phyloP scores from a whole-genome alignment of 192 early-diverging fungal species.

The Coemansia sp. region DNA sequence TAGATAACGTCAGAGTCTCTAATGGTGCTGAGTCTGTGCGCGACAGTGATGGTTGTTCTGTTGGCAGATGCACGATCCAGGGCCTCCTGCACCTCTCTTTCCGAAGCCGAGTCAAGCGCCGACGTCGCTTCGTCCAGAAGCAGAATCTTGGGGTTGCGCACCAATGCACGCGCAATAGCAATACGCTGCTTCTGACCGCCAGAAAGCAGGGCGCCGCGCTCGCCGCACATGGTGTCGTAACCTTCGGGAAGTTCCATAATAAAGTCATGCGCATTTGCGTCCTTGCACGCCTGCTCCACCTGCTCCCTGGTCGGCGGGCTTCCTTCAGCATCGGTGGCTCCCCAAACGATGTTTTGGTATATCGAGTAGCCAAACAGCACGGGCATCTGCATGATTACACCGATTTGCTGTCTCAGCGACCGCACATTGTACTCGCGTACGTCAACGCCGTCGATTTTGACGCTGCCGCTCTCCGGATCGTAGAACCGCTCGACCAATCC shows the following conservation, averaged over 20 bases:
- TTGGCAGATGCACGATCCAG: constrained; percentile 72
- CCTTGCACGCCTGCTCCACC: constrained; percentile 63
- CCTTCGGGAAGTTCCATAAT: constrained; percentile 71
- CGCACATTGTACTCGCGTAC: constrained; percentile 76
- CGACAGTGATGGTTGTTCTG: constrained; percentile 90
- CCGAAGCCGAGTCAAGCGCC: constrained; percentile 80
- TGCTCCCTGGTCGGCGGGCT: constrained; percentile 70
- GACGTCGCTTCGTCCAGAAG: constrained; percentile 89
- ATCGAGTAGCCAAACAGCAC: constrained; percentile 83
- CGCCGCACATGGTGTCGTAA: constrained; percentile 89
- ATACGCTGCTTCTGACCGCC: constrained; percentile 98
- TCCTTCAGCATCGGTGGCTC: constrained; percentile 56
- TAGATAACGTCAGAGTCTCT: constrained; percentile 83
- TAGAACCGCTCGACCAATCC: constrained; percentile 88
- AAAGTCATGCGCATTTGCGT: constrained; percentile 78
- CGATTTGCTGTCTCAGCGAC: constrained; percentile 84
- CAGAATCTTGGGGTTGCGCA: constrained; percentile 85
- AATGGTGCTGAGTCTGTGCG: constrained; percentile 89
- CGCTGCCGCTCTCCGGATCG: constrained; percentile 56
- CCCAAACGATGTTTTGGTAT: constrained; percentile 80
- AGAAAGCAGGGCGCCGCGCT: constrained; percentile 76
- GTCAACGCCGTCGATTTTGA: constrained; percentile 75
- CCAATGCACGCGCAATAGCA: constrained; percentile 90
- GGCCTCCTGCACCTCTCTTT: constrained; percentile 80
- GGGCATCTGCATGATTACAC: constrained; percentile 90